Percentiles rank a stretch among this genome's conserved stretches.
phyloP scores from a whole-genome alignment of 2,329 filamentous ascomycete genomes.

The Paramyrothecium sp. region DNA sequence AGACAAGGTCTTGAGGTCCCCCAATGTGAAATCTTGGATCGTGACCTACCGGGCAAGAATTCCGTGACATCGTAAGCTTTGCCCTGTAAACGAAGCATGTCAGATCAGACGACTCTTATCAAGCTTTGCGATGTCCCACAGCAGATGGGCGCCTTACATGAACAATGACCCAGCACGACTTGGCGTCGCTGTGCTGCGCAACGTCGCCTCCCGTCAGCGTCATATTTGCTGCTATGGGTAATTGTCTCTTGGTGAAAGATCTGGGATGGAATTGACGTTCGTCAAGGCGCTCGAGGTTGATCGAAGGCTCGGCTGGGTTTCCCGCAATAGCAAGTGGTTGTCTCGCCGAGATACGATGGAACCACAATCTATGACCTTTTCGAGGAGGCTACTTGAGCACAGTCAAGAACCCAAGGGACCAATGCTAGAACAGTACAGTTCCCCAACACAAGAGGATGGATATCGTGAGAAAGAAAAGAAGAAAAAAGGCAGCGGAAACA shows the following conservation, averaged over 20 bases:
- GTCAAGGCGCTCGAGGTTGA: no score
- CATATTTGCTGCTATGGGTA: constrained; percentile 25
- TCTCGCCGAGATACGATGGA: no score
- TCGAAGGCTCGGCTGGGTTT: no score
- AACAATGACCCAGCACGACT: constrained; percentile 91
- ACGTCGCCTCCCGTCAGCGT: constrained; percentile 51
- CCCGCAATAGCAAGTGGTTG: no score
- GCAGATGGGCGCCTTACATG: constrained; percentile 54
- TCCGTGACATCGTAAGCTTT: constrained; percentile 89
- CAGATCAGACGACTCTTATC: neutral
- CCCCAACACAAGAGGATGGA: no score
- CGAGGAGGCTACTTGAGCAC: no score
- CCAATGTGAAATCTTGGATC: neutral
- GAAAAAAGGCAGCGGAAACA: no score
- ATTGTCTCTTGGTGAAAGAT: neutral
- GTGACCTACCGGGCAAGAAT: constrained; percentile 67
- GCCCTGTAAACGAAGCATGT: constrained; percentile 43
- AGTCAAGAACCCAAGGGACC: no score
- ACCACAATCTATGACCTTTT: no score
- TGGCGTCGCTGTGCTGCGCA: constrained; percentile 71
- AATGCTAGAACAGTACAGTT: no score
- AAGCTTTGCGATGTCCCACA: constrained; percentile 1
- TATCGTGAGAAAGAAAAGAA: no score
- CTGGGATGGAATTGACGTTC: neutral
- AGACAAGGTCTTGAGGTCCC: no score